Evolutionary conservation across 345 rosid species (phyloP), one percentile per base, ranked within the genome.

Genomic region (Syzygium grande): DNA sequence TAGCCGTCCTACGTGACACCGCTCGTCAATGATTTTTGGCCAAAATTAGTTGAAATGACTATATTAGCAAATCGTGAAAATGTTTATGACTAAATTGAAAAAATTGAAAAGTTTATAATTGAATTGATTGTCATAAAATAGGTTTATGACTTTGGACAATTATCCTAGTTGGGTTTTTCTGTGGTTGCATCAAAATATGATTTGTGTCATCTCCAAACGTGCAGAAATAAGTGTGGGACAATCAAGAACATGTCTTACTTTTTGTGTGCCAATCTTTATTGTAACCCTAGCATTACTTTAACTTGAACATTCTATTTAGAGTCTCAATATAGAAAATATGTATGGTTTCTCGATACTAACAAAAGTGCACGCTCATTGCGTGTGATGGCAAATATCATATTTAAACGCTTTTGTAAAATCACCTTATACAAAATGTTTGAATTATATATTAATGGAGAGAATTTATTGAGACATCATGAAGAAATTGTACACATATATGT

Each of bases 1-100:
- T 6, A 5, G 13, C 22, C 0, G 1, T 41, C 11, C 1, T 9
- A 73, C 0, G 4, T 19, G 27, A 2, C 14, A 73, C 2, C 0
- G 0, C 4, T 7, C 3, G 49, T 73, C 27, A 68, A 34, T 0
- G 1, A 68, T 9, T 59, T 59, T 61, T 3, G 3, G 5, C n/a
- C 17, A 38, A 73, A 10, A 73, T 73, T 38, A 17, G 13, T 3
- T 0, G 0, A 1, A 34, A 34, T 13, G 21, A 38, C 11, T 73
- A 9, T 34, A 22, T 34, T 38, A 2, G 7, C 14, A 56, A 55
- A 22, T 21, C 19, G 3, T 68, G 1, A 34, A 68, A 68, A 68
- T 9, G 1, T 34, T 34, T 68, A 68, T 10, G 23, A 68, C 13
- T 68, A 68, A 17, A 9, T 68, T 34, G 13, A 5, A 30, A 68